Conservation (phyloP, 2,329 filamentous ascomycete species). For the Cordyceps farinosa region DNA sequence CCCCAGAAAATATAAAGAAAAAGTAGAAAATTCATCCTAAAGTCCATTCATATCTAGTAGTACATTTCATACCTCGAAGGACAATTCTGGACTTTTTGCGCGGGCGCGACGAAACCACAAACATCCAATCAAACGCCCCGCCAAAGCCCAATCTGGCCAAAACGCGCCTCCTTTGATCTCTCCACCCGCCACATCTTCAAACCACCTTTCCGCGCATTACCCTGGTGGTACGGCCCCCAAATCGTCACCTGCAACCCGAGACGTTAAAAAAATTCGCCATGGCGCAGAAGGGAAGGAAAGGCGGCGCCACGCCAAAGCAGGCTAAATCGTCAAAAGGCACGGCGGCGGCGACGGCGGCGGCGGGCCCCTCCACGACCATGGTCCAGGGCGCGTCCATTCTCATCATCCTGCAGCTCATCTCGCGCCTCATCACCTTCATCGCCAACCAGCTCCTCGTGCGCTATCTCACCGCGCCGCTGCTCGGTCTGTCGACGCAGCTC, state of each 20-base stretch:
- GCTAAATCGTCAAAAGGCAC: neutral
- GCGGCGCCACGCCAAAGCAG: constrained; percentile 10
- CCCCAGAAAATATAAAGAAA: neutral
- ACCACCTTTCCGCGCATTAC: neutral
- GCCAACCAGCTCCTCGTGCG: constrained; percentile 90
- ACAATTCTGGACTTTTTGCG: neutral
- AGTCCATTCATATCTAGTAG: neutral
- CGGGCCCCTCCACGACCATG: constrained; percentile 28
- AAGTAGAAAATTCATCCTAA: neutral
- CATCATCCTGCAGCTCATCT: constrained; percentile 81
- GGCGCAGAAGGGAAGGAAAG: constrained; percentile 1
- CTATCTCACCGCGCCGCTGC: constrained; percentile 76
- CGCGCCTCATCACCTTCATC: constrained; percentile 83
- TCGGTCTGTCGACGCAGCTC: constrained; percentile 84
- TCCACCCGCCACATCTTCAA: constrained; percentile 5
- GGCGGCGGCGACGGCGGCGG: neutral
- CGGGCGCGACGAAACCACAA: neutral
- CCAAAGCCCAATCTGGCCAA: constrained; percentile 17
- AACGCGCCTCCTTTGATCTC: constrained; percentile 11
- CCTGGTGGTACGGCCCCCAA: neutral
- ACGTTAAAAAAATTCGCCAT: neutral
- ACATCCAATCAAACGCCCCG: constrained; percentile 17
- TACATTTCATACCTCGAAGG: neutral
- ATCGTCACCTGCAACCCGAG: neutral
- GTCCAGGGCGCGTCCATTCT: constrained; percentile 78